Conservation (phyloP, 108 stramenopile species). For the Cyclotella kingstonii region DNA sequence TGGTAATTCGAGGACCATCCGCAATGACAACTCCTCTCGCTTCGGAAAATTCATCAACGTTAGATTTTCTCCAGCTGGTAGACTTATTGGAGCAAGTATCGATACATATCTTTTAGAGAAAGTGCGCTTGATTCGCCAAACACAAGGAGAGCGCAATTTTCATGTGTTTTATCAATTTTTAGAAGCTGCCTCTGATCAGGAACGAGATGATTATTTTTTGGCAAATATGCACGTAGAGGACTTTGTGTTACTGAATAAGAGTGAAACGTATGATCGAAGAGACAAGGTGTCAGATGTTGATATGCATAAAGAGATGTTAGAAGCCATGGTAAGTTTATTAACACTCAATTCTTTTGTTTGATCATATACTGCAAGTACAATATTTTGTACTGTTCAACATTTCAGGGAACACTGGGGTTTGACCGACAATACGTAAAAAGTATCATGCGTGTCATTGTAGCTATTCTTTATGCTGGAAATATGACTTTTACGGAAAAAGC, state of each 20-base stretch:
- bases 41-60: slow-evolving; percentile 90
- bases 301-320: slow-evolving; percentile 59
- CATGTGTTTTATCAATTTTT: slow-evolving; percentile 90
- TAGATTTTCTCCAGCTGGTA: slow-evolving; percentile 60
- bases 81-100: slow-evolving; percentile 66
- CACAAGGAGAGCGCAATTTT: slow-evolving; percentile 88
- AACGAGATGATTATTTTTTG: slow-evolving; percentile 28
- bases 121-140: slow-evolving; percentile 65
- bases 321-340: slow-evolving; percentile 52
- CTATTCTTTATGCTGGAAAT: slow-evolving; percentile 71
- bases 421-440: slow-evolving; percentile 39
- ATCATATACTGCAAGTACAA: neutral
- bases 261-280: slow-evolving; percentile 76
- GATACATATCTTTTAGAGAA: slow-evolving; percentile 87
- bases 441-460: slow-evolving; percentile 54
- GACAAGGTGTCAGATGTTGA: slow-evolving; percentile 73
- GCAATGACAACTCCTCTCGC: slow-evolving; percentile 85
- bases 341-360: neutral
- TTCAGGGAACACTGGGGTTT: slow-evolving; percentile 64
- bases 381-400: neutral
- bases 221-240: slow-evolving; percentile 49
- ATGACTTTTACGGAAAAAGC: slow-evolving; percentile 55
- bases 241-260: slow-evolving; percentile 67
- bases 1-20: slow-evolving; percentile 88
- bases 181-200: slow-evolving; percentile 40